A percentile compares a stretch with the other conserved stretches of the same genome.
Conservation (phyloP, 2,329 filamentous ascomycete species). For the Byssoonygena ceratinophila region DNA sequence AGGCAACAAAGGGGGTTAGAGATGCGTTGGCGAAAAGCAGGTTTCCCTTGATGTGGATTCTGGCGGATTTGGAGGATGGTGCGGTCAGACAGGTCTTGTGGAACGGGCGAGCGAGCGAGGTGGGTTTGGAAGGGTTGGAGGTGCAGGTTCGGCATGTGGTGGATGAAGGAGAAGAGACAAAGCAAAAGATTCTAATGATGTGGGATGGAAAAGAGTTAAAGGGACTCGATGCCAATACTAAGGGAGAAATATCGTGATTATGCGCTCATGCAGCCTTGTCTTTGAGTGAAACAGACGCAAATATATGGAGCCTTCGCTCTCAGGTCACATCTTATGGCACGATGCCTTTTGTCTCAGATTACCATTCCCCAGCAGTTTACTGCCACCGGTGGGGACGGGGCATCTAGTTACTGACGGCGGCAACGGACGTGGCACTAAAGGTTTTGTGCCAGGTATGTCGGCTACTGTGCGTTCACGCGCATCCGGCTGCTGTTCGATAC, state of each 20-base stretch:
- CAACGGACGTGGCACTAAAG: too few relatives aligned
- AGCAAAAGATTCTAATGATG: constrained; percentile 25
- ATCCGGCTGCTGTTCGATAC: too few relatives aligned
- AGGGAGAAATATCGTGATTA: not conserved
- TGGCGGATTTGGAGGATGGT: constrained; percentile 30
- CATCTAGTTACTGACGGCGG: too few relatives aligned
- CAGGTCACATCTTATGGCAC: too few relatives aligned
- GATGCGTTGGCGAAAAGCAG: constrained; percentile 57
- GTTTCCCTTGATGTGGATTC: constrained; percentile 59
- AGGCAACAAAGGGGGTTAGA: constrained; percentile 68
- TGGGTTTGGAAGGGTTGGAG: constrained; percentile 31
- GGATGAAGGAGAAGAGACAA: constrained; percentile 14
- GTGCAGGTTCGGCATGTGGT: constrained; percentile 29
- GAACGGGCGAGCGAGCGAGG: constrained; percentile 33
- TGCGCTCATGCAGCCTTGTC: too few relatives aligned
- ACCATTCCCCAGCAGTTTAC: too few relatives aligned
- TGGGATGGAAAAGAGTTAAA: constrained; percentile 30
- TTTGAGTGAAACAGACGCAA: too few relatives aligned
- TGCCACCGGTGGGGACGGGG: too few relatives aligned
- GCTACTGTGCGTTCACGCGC: too few relatives aligned
- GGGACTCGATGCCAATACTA: not conserved
- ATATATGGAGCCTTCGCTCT: too few relatives aligned
- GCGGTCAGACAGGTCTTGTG: constrained; percentile 36
- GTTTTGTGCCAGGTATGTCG: too few relatives aligned
- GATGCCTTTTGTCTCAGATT: too few relatives aligned